These are phyloP conservation scores for Fusarium siculi DNA, from an alignment of 2,329 filamentous ascomycete genomes.

Conservation along the genomic window DNA sequence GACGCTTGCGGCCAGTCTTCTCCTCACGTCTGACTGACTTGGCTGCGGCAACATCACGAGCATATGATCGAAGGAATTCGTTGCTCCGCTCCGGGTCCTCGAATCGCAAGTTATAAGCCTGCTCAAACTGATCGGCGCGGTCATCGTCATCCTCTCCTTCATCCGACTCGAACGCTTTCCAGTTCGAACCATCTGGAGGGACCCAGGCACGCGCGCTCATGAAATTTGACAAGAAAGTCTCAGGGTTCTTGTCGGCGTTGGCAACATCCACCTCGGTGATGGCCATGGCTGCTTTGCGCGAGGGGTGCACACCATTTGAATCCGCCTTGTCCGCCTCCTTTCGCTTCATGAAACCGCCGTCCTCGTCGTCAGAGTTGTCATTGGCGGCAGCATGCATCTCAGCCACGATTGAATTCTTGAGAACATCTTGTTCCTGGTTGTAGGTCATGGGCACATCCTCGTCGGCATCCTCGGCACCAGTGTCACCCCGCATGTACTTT, in stretches of 20 bases:
- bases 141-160: conserved; percentile 81
- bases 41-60: conserved; percentile 83
- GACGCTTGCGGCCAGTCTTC: conserved; percentile 77
- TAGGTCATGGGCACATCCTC: conserved; percentile 75
- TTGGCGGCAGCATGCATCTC: conserved; percentile 77
- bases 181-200: conserved; percentile 71
- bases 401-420: conserved; percentile 81
- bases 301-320: conserved; percentile 65
- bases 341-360: conserved; percentile 76
- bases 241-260: conserved; percentile 87
- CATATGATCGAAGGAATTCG: conserved; percentile 87
- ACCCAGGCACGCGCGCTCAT: conserved; percentile 93
- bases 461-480: conserved; percentile 68
- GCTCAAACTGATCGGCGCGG: conserved; percentile 86
- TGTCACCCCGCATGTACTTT: conserved; percentile 80
- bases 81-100: conserved; percentile 91
- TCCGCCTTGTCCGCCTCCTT: conserved; percentile 65
- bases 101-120: conserved; percentile 95
- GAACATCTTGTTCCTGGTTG: conserved; percentile 84
- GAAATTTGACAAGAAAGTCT: conserved; percentile 94
- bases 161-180: conserved; percentile 90
- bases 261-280: conserved; percentile 72
- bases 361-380: conserved; percentile 64
- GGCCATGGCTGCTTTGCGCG: conserved; percentile 59
- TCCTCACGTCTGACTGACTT: conserved; percentile 90